A percentile compares a stretch with the other conserved stretches of the same genome.
phyloP scores from a whole-genome alignment of 495 filamentous ascomycete species.

The Symbiotaphrina buchneri region DNA sequence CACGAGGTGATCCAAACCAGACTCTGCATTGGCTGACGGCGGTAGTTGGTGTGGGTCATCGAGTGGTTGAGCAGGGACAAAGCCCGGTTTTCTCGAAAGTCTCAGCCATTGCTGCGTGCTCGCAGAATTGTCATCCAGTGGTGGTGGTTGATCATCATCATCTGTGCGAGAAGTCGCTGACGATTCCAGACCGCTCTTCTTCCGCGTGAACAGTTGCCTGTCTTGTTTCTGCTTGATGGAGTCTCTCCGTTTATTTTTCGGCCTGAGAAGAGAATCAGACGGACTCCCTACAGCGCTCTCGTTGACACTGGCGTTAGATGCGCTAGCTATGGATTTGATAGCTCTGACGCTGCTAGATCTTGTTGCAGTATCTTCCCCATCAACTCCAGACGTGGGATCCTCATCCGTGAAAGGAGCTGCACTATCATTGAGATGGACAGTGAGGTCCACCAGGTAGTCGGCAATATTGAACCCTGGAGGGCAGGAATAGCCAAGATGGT shows the following conservation, averaged over 20 bases:
- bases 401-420: conserved; percentile 34
- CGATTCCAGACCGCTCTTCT: conserved; percentile 31
- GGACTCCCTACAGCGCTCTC: conserved; percentile 29
- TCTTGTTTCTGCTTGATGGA: conserved; percentile 72
- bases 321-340: conserved; percentile 77
- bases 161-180: conserved; percentile 25
- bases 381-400: conserved; percentile 16
- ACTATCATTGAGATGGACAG: conserved; percentile 67
- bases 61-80: conserved; percentile 33
- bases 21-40: conserved; percentile 35
- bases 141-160: conserved; percentile 31
- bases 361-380: conserved; percentile 29
- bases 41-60: conserved; percentile 65
- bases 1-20: conserved; percentile 54
- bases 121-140: conserved; percentile 30
- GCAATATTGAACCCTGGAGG: conserved; percentile 97
- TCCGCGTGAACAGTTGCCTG: conserved; percentile 71
- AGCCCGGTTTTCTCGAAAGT: conserved; percentile 40
- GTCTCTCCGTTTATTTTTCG: conserved; percentile 40
- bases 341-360: conserved; percentile 73
- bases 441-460: conserved; percentile 90
- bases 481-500: conserved; percentile 71
- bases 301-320: conserved; percentile 41
- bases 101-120: conserved; percentile 40
- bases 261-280: conserved; percentile 33